phyloP scores from a whole-genome alignment of 371 early-diverging fungal genomes.

The Apophysomyces variabilis region DNA sequence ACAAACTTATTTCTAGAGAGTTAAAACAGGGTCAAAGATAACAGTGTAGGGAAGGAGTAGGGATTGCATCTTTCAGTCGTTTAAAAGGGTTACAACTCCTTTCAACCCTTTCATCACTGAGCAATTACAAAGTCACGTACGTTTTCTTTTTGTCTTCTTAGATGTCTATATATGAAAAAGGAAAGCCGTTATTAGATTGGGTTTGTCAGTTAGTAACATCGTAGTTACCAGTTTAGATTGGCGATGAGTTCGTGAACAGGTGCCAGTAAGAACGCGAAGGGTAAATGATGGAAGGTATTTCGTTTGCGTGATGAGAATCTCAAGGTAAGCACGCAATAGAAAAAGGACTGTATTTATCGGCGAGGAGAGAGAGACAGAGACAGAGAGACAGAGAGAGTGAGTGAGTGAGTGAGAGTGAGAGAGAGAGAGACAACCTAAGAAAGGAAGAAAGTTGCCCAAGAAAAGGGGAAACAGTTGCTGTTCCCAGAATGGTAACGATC shows the following conservation, averaged over 20 bases:
- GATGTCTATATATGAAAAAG: neutral
- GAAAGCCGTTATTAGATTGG: neutral
- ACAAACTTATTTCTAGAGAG: slow-evolving; percentile 29
- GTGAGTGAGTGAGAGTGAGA: neutral
- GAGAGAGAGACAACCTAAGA: neutral
- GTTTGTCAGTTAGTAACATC: neutral
- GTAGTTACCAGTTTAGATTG: neutral
- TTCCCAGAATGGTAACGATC: slow-evolving; percentile 7
- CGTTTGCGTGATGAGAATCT: slow-evolving; percentile 4
- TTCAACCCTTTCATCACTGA: slow-evolving; percentile 50
- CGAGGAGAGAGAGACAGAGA: neutral
- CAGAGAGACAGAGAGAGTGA: neutral
- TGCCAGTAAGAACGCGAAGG: neutral
- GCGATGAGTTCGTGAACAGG: slow-evolving; percentile 1
- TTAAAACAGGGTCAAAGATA: slow-evolving; percentile 18
- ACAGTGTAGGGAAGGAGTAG: slow-evolving; percentile 13
- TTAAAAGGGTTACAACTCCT: slow-evolving; percentile 36
- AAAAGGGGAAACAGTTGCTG: slow-evolving; percentile 9
- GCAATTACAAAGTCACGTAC: slow-evolving; percentile 3
- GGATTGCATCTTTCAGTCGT: neutral
- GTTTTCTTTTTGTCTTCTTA: neutral
- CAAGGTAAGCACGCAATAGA: neutral
- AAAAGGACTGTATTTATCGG: slow-evolving; percentile 8
- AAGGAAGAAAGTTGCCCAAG: neutral
- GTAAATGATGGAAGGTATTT: neutral